A percentile compares a stretch with the other conserved stretches of the same genome.
Evolutionary conservation across 2,329 filamentous ascomycete genomes (phyloP).

Genomic region (Cytospora schulzeri): DNA sequence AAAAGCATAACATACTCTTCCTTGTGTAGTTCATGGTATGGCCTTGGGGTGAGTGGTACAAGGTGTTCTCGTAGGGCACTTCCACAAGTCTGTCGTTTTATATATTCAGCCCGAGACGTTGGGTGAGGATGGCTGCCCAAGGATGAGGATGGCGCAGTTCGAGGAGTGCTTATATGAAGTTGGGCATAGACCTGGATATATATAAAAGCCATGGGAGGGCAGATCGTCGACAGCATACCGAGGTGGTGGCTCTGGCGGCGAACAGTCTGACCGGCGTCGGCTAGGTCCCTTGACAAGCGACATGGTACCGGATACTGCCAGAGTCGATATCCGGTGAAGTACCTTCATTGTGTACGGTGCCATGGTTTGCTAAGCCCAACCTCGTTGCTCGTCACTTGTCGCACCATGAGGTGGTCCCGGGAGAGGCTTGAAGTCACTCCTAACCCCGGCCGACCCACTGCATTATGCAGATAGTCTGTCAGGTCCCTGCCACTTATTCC

Average conservation of each 20-base stretch:
- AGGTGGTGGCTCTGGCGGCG: background rate
- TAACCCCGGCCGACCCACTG: background rate
- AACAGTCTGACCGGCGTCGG: background rate
- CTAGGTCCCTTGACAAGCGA: background rate
- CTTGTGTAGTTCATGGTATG: slow-evolving; percentile 40
- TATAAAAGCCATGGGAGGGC: background rate
- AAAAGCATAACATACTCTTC: slow-evolving; percentile 36
- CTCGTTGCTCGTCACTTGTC: background rate
- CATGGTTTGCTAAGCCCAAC: background rate
- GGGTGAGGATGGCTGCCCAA: background rate
- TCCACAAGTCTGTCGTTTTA: background rate
- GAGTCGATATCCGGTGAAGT: background rate
- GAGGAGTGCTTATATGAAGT: background rate
- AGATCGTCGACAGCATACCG: background rate
- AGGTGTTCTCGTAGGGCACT: background rate
- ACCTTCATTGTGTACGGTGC: background rate
- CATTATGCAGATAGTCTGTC: too few species aligned
- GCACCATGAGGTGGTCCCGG: background rate
- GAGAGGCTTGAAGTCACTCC: background rate
- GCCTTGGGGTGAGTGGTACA: background rate
- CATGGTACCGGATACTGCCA: background rate
- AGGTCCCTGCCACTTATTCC: background rate
- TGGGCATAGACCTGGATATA: background rate
- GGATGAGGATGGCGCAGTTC: background rate
- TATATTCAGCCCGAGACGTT: background rate